A percentile compares a stretch with the other conserved stretches of the same genome.
Conservation (phyloP, 768 basidiomycete species). For the Phlebiopsis gigantea region DNA sequence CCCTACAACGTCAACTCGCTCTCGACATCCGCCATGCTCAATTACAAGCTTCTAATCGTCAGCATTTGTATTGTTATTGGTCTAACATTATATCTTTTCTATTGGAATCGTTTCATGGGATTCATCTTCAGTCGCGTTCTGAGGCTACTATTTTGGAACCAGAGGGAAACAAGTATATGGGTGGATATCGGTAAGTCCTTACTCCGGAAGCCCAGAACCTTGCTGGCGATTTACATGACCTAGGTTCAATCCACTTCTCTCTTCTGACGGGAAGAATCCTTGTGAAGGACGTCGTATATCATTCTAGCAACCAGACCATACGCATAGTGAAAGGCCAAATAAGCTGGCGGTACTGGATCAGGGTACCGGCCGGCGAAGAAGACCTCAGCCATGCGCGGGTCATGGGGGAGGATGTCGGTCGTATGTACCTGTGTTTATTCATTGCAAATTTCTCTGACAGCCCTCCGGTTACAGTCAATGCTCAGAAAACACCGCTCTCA, state of each 20-base stretch:
- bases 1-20: not conserved
- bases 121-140: conserved; percentile 58
- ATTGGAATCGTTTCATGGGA: conserved; percentile 83
- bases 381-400: conserved; percentile 47
- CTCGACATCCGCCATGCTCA: conserved; percentile 39
- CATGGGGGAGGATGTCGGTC: conserved; percentile 40
- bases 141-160: conserved; percentile 75
- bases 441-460: conserved; percentile 23
- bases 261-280: conserved; percentile 82
- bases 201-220: not conserved
- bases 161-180: conserved; percentile 71
- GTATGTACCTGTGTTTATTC: conserved; percentile 31
- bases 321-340: conserved; percentile 79
- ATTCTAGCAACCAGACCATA: conserved; percentile 89
- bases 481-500: conserved; percentile 34
- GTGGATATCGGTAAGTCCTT: conserved; percentile 64
- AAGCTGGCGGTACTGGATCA: conserved; percentile 94
- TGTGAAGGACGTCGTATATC: conserved; percentile 82
- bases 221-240: not conserved
- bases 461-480: conserved; percentile 22
- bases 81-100: conserved; percentile 78
- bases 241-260: conserved; percentile 91
- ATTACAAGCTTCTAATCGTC: conserved; percentile 54
- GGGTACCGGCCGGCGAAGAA: conserved; percentile 70
- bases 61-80: conserved; percentile 52